Evolutionary conservation across 129 eudicot genomes (phyloP), one percentile per base, ranked within the genome.

Genomic region (Artemisia argyi): DNA sequence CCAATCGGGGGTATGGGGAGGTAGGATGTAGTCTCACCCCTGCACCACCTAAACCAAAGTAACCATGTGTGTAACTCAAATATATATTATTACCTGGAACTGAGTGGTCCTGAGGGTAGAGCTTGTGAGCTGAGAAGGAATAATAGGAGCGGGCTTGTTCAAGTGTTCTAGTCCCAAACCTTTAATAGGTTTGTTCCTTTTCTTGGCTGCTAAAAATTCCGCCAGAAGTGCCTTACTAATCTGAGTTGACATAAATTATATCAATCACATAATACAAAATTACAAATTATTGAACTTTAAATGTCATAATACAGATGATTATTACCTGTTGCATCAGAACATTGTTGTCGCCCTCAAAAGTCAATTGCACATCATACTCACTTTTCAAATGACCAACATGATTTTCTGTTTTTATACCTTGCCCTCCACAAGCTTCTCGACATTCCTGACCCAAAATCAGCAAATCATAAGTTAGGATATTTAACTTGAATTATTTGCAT

Each of bases 311-410:
- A 9, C 11, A 0, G 30, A 24, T 1, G 22, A 51, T 44, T 57
- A 68, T 48, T 83, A 93, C 98, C 98, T 93, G 98, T 81, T 93
- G 96, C 98, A 93, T 93, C 55, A 93, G 87, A 62, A 93, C 89
- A 71, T 93, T 87, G 82, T 93, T 93, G 78, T 93, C 98, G 5
- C 98, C 98, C 83, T 93, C 98, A 65, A 93, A 90, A 26, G 98
- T 93, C 46, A 83, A 79, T 59, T 89, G 98, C 75, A 87, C 98
- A 59, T 93, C 97, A 76, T 71, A 90, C 79, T 93, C 98, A 62
- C 97, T 86, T 80, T 89, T 93, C 13, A 93, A 73, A 55, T 89
- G 97, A 66, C 98, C 98, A 46, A 93, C 86, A 17, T 84, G 93
- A 79, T 90, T 90, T 78, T 90, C 96, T 3, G 94, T 90, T 73